Evolutionary conservation across 768 basidiomycete genomes (phyloP).

Genomic region (Tulasnella sp.): DNA sequence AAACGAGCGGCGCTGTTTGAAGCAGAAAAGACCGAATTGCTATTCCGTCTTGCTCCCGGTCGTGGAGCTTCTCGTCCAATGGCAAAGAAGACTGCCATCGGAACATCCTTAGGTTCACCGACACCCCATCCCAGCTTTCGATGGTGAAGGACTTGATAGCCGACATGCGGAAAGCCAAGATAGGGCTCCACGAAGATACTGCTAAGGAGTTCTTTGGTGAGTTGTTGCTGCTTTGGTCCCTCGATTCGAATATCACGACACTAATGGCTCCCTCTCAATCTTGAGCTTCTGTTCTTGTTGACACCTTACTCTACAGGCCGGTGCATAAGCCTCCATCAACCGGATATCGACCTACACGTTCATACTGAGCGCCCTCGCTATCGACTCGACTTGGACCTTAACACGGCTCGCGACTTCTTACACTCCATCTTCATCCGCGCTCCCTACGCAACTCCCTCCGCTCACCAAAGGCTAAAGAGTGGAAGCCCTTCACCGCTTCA

Average conservation of each 20-base stretch:
- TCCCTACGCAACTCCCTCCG: not conserved
- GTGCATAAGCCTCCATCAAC: constrained; percentile 18
- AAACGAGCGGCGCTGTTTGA: constrained; percentile 27
- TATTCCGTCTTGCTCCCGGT: constrained; percentile 16
- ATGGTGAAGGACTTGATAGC: constrained; percentile 15
- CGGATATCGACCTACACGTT: constrained; percentile 24
- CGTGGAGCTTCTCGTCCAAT: not conserved
- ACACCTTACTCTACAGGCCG: constrained; percentile 10
- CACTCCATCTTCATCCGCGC: constrained; percentile 27
- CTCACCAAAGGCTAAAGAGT: not conserved
- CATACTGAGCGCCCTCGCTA: constrained; percentile 23
- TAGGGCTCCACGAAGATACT: constrained; percentile 14
- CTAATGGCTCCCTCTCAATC: no score
- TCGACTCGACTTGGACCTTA: constrained; percentile 29
- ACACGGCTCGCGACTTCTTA: constrained; percentile 24
- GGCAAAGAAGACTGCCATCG: constrained; percentile 25
- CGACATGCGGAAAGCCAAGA: constrained; percentile 21
- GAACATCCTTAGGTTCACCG: constrained; percentile 10
- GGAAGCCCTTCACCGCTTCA: constrained; percentile 22
- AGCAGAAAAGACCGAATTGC: not conserved
- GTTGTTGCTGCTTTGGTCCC: not conserved
- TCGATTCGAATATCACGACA: not conserved
- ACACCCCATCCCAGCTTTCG: constrained; percentile 23
- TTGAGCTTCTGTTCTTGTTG: not conserved
- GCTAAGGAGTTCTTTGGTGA: constrained; percentile 24